Evolutionary conservation across 2,329 filamentous ascomycete species (phyloP), one percentile per base, ranked within the genome.

Genomic region (Zymoseptoria crescenta): DNA sequence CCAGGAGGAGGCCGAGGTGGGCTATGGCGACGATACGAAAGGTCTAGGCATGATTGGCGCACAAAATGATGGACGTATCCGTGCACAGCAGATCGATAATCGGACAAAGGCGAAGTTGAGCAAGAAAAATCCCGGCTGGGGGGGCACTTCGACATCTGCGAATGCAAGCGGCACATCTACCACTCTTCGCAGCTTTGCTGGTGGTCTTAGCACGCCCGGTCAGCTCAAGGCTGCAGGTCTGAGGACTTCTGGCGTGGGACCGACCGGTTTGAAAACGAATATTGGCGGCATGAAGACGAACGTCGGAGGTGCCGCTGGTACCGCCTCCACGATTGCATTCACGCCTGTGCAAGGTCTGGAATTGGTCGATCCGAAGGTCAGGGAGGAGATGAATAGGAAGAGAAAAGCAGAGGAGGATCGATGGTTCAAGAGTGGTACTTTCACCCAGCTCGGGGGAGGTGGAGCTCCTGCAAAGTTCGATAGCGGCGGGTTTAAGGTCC

Each of bases 361-460:
- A 77, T 82, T 99, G 10, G 92, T 97, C 6, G 93, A 97, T 73
- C 94, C 94, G 21, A 96, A 94, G 78, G 84, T 89, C 59, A 86
- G 91, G 67, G 89, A 90, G 7, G 91, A 96, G 77, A 82, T 96
- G 73, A 91, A 83, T 71, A 83, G 91, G 68, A 97, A 97, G 79
- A 81, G 91, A 64, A 95, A 96, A 73, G 92, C 91, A 0, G 94
- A 97, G 64, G 91, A 96, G 72, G 93, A 97, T 72, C 81, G 91
- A 45, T 99, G 91, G 87, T 99, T 99, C 79, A 96, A 94, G 75
- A 89, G 91, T 52, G 94, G 94, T n/a, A 92, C 90, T 0, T 99
- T 99, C 71, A 96, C 94, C 8, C 92, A 96, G 73, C 83, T 96
- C 58, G 85, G 85, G 19, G 70, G 69, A 29, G 62, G 54, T 49